phyloP scores from a whole-genome alignment of 306 rosid genomes.

The Fagus sylvatica region DNA sequence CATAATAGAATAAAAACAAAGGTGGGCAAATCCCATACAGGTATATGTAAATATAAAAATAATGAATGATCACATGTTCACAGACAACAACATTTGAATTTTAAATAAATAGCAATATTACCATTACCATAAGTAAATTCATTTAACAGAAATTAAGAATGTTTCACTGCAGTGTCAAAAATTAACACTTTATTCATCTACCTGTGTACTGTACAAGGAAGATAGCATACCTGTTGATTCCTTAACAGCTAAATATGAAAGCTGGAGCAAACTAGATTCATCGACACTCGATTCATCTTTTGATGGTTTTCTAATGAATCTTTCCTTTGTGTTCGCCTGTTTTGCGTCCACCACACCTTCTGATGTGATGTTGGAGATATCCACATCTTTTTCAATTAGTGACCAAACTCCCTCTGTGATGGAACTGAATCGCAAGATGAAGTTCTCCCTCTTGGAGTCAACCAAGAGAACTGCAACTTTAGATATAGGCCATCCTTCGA shows the following conservation, averaged over 20 bases:
- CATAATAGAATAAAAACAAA: background rate
- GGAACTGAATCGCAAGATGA: slow-evolving; percentile 52
- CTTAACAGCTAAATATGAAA: slow-evolving; percentile 70
- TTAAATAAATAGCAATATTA: background rate
- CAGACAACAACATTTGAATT: background rate
- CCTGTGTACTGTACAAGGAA: slow-evolving; percentile 4
- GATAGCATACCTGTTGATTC: slow-evolving; percentile 62
- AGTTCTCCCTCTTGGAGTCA: slow-evolving; percentile 62
- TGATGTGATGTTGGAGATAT: slow-evolving; percentile 36
- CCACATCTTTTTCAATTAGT: slow-evolving; percentile 59
- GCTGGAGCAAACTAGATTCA: slow-evolving; percentile 47
- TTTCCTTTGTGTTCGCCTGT: slow-evolving; percentile 38
- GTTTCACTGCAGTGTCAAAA: background rate
- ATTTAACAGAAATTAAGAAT: background rate
- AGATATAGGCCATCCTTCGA: slow-evolving; percentile 73
- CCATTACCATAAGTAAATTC: background rate
- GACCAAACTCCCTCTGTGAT: slow-evolving; percentile 74
- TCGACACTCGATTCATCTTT: slow-evolving; percentile 42
- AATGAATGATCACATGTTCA: background rate
- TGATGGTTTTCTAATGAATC: slow-evolving; percentile 45
- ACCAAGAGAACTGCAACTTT: slow-evolving; percentile 72
- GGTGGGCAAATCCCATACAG: too few species aligned
- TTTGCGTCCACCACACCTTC: slow-evolving; percentile 34
- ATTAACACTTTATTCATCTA: background rate
- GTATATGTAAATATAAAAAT: background rate